Evolutionary conservation across 208 protist species (phyloP).

Genomic region (Blechomonas ayalai): DNA sequence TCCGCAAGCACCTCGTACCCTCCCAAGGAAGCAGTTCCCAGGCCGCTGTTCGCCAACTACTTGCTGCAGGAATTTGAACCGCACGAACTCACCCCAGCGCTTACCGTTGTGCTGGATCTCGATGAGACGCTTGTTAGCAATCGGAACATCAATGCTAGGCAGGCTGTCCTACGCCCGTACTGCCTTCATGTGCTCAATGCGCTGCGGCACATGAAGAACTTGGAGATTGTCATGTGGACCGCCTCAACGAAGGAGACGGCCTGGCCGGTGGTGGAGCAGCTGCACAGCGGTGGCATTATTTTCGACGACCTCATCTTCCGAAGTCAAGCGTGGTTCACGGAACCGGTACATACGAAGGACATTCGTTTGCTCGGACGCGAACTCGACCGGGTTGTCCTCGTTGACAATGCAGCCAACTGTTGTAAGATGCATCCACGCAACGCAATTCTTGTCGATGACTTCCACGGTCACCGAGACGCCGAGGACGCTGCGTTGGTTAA

Average conservation of each 20-base stretch:
- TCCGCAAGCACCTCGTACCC: neutral
- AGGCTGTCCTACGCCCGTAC: conserved; percentile 80
- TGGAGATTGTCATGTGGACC: conserved; percentile 92
- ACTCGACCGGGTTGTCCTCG: conserved; percentile 80
- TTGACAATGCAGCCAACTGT: conserved; percentile 90
- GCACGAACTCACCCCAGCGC: conserved; percentile 33
- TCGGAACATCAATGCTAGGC: conserved; percentile 36
- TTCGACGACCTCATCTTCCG: conserved; percentile 89
- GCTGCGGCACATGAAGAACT: conserved; percentile 68
- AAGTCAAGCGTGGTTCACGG: conserved; percentile 86
- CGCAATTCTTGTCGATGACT: conserved; percentile 84
- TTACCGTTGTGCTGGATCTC: conserved; percentile 89
- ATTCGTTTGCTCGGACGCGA: conserved; percentile 86
- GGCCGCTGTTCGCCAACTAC: conserved; percentile 48
- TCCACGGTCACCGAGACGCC: conserved; percentile 50
- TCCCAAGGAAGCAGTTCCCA: conserved; percentile 1
- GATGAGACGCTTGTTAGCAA: conserved; percentile 92
- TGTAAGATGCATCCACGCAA: conserved; percentile 86
- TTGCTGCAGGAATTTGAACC: conserved; percentile 49
- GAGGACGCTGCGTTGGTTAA: conserved; percentile 81
- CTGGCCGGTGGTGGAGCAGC: conserved; percentile 69
- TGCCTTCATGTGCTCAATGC: conserved; percentile 81
- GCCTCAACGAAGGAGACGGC: conserved; percentile 88
- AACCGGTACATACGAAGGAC: conserved; percentile 90
- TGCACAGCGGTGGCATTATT: conserved; percentile 58